Evolutionary conservation across 768 basidiomycete genomes (phyloP), one percentile per base, ranked within the genome.

Genomic region (Hirschioporus abietinus): DNA sequence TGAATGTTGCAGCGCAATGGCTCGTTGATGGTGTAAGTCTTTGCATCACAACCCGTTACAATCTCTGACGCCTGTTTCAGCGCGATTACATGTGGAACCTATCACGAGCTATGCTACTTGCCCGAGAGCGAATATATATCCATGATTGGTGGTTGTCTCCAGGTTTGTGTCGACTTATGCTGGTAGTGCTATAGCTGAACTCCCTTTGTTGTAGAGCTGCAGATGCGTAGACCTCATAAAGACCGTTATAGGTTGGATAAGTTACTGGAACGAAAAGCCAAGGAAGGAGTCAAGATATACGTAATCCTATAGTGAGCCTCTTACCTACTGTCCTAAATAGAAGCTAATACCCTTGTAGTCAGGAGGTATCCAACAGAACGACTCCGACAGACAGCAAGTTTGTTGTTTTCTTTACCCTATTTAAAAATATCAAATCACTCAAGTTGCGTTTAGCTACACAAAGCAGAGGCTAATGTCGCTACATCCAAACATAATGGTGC

Each of bases 111-210:
- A 89, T 99, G 61, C 81, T 92, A 26, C 83, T 97, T 71, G 96
- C 96, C 0, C 90, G 89, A 74, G 90, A 94, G 72, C 83, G 79
- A 60, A 95, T 97, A 65, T 96, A 95, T 74, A 97, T 98, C 42
- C 97, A 99, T 74, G 96, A 96, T 77, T 98, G 96, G 96, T 99
- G 96, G 97, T 79, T 95, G 25, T 93, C 93, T 26, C 94, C 93
- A 3, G 90, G 92, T 92, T 73, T 64, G 72, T 72, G 34, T 35
- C 12, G 7, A 52, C n/a, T 34, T 26, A 12, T 0, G 36, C 36
- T n/a, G 24, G 63, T 6, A 24, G 35, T 17, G 36, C 35, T 27
- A 26, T 63, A 64, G 6, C 18, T 64, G 70, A 60, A 68, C 68
- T 27, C 60, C 35, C 18, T 57, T 35, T 42, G 63, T n/a, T 71